Percentiles rank a stretch among this genome's conserved stretches.
These are phyloP conservation scores for Wickerhamiella azyma DNA, from an alignment of 805 yeast species.

Conservation along the genomic window DNA sequence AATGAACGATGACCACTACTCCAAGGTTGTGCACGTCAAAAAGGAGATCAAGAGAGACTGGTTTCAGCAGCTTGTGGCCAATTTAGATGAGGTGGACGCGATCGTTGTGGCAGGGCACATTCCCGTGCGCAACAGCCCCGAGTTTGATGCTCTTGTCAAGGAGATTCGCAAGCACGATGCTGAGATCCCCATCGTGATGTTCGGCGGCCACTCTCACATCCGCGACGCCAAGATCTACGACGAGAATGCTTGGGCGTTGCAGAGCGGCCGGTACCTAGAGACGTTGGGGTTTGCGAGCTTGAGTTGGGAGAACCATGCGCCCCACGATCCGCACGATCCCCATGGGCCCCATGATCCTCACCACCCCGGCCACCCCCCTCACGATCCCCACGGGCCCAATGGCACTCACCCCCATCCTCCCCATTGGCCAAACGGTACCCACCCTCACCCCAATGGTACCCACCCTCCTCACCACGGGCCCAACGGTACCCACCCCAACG, in stretches of 20 bases:
- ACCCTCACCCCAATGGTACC: not conserved
- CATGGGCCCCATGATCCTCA: not conserved
- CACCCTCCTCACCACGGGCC: too few relatives aligned
- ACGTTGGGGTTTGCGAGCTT: slow-evolving; percentile 74
- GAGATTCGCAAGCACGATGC: slow-evolving; percentile 48
- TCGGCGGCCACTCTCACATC: slow-evolving; percentile 90
- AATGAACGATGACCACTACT: slow-evolving; percentile 38
- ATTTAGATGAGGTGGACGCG: slow-evolving; percentile 38
- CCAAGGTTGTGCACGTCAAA: slow-evolving; percentile 49
- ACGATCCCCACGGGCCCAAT: not conserved
- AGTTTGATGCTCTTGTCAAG: slow-evolving; percentile 34
- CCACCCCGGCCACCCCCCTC: not conserved
- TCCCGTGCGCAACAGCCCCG: slow-evolving; percentile 50
- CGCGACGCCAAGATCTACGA: slow-evolving; percentile 68
- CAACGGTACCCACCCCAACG: too few relatives aligned
- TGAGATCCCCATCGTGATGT: slow-evolving; percentile 53
- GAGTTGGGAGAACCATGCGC: slow-evolving; percentile 17
- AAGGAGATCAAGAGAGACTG: slow-evolving; percentile 43
- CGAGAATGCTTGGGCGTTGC: slow-evolving; percentile 51
- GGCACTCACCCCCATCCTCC: not conserved
- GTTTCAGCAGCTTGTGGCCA: slow-evolving; percentile 35
- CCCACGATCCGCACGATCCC: slow-evolving; percentile 1
- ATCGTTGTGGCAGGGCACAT: slow-evolving; percentile 64
- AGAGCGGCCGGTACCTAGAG: slow-evolving; percentile 84
- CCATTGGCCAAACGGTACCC: not conserved